Evolutionary conservation across 139 green algal genomes (phyloP), one percentile per base, ranked within the genome.

Genomic region (Tetradesmus obliquus): DNA sequence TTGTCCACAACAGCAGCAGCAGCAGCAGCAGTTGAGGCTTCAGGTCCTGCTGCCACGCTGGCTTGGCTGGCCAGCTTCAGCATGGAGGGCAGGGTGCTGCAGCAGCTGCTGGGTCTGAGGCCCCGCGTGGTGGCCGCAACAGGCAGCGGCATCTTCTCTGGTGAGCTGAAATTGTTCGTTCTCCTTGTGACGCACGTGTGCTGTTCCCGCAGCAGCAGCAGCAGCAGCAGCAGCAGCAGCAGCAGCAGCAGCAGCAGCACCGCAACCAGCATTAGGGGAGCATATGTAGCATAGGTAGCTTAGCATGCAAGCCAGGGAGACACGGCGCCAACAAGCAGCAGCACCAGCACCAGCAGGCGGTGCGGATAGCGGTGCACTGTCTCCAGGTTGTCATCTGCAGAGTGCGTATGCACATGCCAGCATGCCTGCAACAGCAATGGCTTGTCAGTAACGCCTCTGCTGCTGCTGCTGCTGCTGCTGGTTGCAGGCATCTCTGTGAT

Each of bases 21-120:
- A 62, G 87, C 53, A 53, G n/a, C 76, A 79, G 88, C 55, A 19
- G 24, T 9, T 62, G 86, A 72, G 3, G 53, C 51, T 19, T 5
- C 53, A 55, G 45, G 69, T 9, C 9, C 88, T 86, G 55, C 74
- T n/a, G 88, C 88, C 13, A 91, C 74, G 10, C 58, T 93, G 4
- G 62, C 66, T 0, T 96, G 94, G 94, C 90, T 96, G 57, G 51
- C 53, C 8, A 89, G 60, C 1, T 95, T 95, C 90, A 76, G 93
- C 58, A 92, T 96, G 94, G 93, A 96, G 54, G 54, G 15, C 3
- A 86, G 89, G 57, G 80, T 96, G 84, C 85, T 96, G 87, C 45
- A 62, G 15, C 94, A 96, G 88, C 90, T 95, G 86, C 17, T 80
- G 45, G 88, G 24, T 5, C 85, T 95, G 20, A 83, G 79, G 84